Conservation (phyloP, 441 rosid species). For the Omphalea diandra region DNA sequence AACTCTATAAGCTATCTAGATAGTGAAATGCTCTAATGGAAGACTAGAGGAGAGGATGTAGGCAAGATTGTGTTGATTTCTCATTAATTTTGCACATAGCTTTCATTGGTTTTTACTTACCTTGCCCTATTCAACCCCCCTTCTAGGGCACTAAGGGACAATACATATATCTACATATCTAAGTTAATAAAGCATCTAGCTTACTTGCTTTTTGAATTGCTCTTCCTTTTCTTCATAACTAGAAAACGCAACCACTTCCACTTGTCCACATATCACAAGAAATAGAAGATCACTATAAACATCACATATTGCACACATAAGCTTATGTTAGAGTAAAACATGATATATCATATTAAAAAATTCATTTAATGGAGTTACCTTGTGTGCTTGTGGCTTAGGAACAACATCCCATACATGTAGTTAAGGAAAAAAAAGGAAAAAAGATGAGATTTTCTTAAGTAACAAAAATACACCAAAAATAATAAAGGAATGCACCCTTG, state of each 20-base stretch:
- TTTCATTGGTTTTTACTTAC: too few relatives aligned
- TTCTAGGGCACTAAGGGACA: too few relatives aligned
- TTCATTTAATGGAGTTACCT: slow-evolving; percentile 91
- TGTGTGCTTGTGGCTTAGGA: slow-evolving; percentile 93
- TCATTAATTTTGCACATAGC: too few relatives aligned
- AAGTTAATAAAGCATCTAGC: slow-evolving; percentile 8
- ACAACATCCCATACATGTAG: slow-evolving; percentile 96
- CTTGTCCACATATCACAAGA: slow-evolving; percentile 45
- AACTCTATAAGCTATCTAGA: too few relatives aligned
- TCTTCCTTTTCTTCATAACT: slow-evolving; percentile 99
- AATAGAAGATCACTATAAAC: slow-evolving; percentile 20
- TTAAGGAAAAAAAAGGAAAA: slow-evolving; percentile 4
- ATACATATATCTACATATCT: too few relatives aligned
- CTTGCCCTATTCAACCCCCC: too few relatives aligned
- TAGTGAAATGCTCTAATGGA: too few relatives aligned
- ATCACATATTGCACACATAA: slow-evolving; percentile 1
- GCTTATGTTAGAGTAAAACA: background rate
- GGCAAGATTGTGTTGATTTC: too few relatives aligned
- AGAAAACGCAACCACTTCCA: slow-evolving; percentile 95
- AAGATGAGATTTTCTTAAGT: slow-evolving; percentile 8
- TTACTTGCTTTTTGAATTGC: slow-evolving; percentile 94
- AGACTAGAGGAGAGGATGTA: too few relatives aligned
- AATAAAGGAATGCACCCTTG: slow-evolving; percentile 59
- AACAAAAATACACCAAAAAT: slow-evolving; percentile 9
- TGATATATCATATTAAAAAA: slow-evolving; percentile 81